A percentile compares a stretch with the other conserved stretches of the same genome.
Conservation (phyloP, 2,329 filamentous ascomycete genomes). For the Scopulariopsis brevicaulis region DNA sequence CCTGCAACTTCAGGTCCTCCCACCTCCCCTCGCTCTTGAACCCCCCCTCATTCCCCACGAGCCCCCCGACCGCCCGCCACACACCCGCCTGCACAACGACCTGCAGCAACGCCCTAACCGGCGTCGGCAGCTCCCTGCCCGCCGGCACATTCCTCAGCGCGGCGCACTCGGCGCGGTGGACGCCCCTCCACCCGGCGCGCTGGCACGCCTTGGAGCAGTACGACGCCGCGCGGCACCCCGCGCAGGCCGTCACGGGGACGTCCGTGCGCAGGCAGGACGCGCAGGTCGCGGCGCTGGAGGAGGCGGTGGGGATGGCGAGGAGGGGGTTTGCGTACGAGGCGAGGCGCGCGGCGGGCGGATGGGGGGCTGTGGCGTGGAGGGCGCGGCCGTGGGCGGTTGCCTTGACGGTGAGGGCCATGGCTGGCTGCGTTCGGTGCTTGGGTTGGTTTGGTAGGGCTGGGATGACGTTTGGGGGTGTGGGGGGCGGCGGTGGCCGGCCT, state of each 20-base stretch:
- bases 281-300: conserved; percentile 30
- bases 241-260: conserved; percentile 27
- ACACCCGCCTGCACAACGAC: conserved; percentile 28
- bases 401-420: background rate
- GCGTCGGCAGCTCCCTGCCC: conserved; percentile 34
- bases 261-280: conserved; percentile 31
- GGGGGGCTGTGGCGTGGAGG: conserved; percentile 28
- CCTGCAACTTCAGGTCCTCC: conserved; percentile 36
- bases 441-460: too few species aligned
- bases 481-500: background rate
- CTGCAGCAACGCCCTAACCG: conserved; percentile 41
- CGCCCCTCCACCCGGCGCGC: conserved; percentile 35
- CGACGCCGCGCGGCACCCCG: conserved; percentile 36
- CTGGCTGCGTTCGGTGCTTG: too few species aligned
- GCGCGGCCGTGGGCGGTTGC: conserved; percentile 27
- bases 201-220: conserved; percentile 48
- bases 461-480: too few species aligned
- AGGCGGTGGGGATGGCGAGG: conserved; percentile 34
- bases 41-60: conserved; percentile 34
- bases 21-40: conserved; percentile 25
- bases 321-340: conserved; percentile 29
- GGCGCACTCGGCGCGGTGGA: conserved; percentile 44
- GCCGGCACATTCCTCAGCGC: conserved; percentile 27
- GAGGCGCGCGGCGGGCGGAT: conserved; percentile 33
- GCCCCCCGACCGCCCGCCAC: conserved; percentile 19